phyloP scores from a whole-genome alignment of 2,329 filamentous ascomycete species.

The Aspergillus brunneoviolaceus region DNA sequence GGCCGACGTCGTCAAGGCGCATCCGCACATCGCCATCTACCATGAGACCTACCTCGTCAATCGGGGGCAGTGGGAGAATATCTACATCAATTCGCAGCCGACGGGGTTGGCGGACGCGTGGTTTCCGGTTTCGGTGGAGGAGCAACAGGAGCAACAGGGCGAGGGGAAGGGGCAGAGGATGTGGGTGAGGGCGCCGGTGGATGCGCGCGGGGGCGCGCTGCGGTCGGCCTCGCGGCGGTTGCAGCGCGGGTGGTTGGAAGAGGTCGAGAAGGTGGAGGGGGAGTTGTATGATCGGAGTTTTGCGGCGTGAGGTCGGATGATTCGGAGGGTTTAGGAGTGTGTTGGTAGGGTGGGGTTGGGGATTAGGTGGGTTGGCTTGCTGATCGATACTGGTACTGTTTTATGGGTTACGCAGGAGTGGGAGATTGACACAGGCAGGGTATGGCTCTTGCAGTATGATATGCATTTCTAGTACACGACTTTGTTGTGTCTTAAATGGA shows the following conservation, averaged over 20 bases:
- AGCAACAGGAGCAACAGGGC: neutral
- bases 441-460: too few relatives aligned
- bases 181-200: conserved; percentile 7
- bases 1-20: conserved; percentile 35
- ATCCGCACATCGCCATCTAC: conserved; percentile 45
- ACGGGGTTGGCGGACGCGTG: conserved; percentile 30
- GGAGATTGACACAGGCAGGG: too few relatives aligned
- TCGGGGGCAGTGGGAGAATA: conserved; percentile 43
- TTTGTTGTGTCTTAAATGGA: too few relatives aligned
- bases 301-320: too few relatives aligned
- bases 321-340: too few relatives aligned
- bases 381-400: too few relatives aligned
- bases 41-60: conserved; percentile 48
- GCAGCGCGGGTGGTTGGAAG: conserved; percentile 3
- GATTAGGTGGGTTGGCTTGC: too few relatives aligned
- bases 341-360: too few relatives aligned
- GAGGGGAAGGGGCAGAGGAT: neutral
- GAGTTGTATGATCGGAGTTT: conserved; percentile 1
- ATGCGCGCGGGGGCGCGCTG: conserved; percentile 3
- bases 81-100: conserved; percentile 43
- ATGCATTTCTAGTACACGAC: too few relatives aligned
- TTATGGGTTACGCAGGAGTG: too few relatives aligned
- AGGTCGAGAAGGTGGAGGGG: neutral
- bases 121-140: conserved; percentile 1
- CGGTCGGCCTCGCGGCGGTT: conserved; percentile 9